Base-by-base conservation (phyloP, 1,139 yeast genomes). In the Nematodospora anomalae region DNA sequence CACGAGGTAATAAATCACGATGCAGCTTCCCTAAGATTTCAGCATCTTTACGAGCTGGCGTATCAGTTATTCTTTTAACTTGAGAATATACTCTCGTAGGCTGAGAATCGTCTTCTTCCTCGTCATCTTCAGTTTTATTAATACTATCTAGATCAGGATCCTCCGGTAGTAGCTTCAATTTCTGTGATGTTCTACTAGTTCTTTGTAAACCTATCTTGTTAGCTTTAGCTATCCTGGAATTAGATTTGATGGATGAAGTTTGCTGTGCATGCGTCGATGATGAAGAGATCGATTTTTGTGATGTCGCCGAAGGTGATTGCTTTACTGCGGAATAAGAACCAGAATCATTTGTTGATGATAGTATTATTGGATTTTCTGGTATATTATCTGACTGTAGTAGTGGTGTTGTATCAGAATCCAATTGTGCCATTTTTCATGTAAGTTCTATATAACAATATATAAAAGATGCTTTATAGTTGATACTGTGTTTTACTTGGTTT, bases 21-120 rank as follows among this genome's bases (percentile, higher is more conserved):
- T 92, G 97, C 47, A 86, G 85, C 54, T 89, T 90, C 5, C 97
- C 96, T 41, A 92, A 67, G 28, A 90, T 77, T 55, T 89, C 97
- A 1, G 98, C 98, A 68, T 92, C 97, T 47, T 83, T 83, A 46
- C 97, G 69, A 0, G 98, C 97, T 1, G 94, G 83, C n/a, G 84
- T 75, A 46, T 92, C 97, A 28, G 84, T 88, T 46, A 90, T 90
- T 41, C 86, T 73, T 38, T 83, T 81, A 9, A 87, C 89, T 50
- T 87, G 95, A 0, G 95, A 82, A 50, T 86, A 86, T 1, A 85
- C 92, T 22, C 79, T 36, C 5, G 50, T 40, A 3, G 40, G 38
- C 22, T 36, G 40, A 2, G 43, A 33, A 80, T 48, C 65, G 5
- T 52, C 62, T 13, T 48, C 52, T 18, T 50, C 54, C 12, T 50